Conservation (phyloP, 495 filamentous ascomycete genomes). For the Aspergillus panamensis region DNA sequence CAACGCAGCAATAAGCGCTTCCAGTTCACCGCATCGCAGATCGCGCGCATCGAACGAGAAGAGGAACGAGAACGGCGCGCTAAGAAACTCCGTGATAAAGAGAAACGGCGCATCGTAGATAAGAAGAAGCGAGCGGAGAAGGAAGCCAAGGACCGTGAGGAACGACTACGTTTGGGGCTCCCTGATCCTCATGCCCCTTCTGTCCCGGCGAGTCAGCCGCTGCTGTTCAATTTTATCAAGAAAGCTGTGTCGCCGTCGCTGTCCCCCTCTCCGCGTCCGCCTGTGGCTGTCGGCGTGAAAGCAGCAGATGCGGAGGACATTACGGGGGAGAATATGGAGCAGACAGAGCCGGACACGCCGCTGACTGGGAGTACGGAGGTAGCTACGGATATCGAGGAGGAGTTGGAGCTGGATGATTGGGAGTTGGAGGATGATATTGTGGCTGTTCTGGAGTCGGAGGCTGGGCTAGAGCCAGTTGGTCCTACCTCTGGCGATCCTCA, state of each 20-base stretch:
- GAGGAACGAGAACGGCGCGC: conserved; percentile 40
- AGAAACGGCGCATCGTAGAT: conserved; percentile 36
- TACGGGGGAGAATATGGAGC: conserved; percentile 10
- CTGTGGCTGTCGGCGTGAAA: conserved; percentile 11
- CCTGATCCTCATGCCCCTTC: conserved; percentile 40
- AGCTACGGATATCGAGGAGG: conserved; percentile 24
- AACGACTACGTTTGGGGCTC: conserved; percentile 38
- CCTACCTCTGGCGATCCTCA: background rate
- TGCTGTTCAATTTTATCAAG: conserved; percentile 43
- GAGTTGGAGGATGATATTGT: conserved; percentile 19
- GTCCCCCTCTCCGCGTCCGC: background rate
- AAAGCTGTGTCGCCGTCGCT: conserved; percentile 6
- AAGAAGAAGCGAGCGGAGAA: conserved; percentile 47
- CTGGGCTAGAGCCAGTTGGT: background rate
- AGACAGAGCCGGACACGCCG: background rate
- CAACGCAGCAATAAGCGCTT: conserved; percentile 46
- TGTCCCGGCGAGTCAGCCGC: conserved; percentile 47
- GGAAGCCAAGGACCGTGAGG: conserved; percentile 41
- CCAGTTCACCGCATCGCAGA: conserved; percentile 40
- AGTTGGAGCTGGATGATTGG: conserved; percentile 19
- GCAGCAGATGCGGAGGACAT: background rate
- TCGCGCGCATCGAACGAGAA: conserved; percentile 45
- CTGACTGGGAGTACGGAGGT: conserved; percentile 3
- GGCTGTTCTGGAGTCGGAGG: conserved; percentile 1
- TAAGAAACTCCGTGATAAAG: conserved; percentile 41